Evolutionary conservation across 352 stramenopile species (phyloP).

Genomic region (Phytopythium boreale): DNA sequence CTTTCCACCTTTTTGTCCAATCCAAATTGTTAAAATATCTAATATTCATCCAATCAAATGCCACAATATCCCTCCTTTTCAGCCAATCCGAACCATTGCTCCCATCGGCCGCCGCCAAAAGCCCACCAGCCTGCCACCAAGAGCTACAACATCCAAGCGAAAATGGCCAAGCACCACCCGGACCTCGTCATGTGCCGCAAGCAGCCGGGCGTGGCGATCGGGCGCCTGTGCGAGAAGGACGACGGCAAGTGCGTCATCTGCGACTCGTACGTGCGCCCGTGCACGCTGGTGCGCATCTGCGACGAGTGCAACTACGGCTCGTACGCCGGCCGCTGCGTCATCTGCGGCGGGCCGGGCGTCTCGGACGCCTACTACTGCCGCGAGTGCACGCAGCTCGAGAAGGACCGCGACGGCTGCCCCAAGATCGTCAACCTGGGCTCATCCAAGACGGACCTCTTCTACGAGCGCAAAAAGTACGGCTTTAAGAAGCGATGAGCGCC

Average conservation of each 20-base stretch:
- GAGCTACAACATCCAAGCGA: slow-evolving; percentile 7
- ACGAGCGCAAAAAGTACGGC: slow-evolving; percentile 98
- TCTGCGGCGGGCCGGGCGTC: slow-evolving; percentile 96
- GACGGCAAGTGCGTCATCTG: slow-evolving; percentile 99
- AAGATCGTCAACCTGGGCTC: slow-evolving; percentile 99
- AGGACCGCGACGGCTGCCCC: slow-evolving; percentile 97
- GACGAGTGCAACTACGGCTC: slow-evolving; percentile 99
- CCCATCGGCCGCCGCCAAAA: slow-evolving; percentile 4
- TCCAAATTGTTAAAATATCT: background rate
- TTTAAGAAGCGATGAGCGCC: slow-evolving; percentile 87
- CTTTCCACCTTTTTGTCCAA: background rate
- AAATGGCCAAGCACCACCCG: slow-evolving; percentile 99
- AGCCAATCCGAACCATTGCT: background rate
- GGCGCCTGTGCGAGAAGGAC: slow-evolving; percentile 98
- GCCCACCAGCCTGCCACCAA: background rate
- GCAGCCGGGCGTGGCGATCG: slow-evolving; percentile 97
- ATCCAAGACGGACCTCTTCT: slow-evolving; percentile 98
- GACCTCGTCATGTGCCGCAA: slow-evolving; percentile 99
- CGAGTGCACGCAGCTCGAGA: slow-evolving; percentile 97
- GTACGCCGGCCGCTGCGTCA: slow-evolving; percentile 95
- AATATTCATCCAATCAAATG: background rate
- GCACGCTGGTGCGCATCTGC: slow-evolving; percentile 97
- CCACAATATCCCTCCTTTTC: background rate
- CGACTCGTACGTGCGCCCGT: slow-evolving; percentile 98
- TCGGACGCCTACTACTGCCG: slow-evolving; percentile 99